Base-by-base conservation (phyloP, 352 stramenopile genomes). In the Phytopythium montanum region DNA sequence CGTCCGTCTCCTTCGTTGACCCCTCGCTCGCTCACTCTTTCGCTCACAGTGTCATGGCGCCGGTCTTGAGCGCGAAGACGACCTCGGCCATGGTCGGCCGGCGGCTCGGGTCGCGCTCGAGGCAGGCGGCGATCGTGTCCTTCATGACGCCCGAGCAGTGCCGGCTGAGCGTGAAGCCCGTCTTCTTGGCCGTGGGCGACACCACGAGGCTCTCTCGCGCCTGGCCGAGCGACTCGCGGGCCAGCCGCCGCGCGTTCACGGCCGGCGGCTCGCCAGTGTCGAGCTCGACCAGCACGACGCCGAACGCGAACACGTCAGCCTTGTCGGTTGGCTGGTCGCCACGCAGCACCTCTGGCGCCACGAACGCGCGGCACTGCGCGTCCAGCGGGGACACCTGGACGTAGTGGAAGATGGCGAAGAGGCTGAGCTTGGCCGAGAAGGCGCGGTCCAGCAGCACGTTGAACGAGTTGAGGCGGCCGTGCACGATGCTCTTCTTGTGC, bases 361-460 rank as follows among this genome's bases (percentile, higher is more conserved):
- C 82, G 23, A 94, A 89, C 33, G 88, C 65, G 36, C 72, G 71
- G 53, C 76, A 85, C 60, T 91, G 76, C 31, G 71, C 77, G 61
- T 90, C 82, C 46, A 90, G 61, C 29, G 80, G 82, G 25, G 76
- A 89, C 12, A 85, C 67, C 44, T 89, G 84, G 14, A 89, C 78
- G 60, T 90, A 89, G 60, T 93, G 80, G 69, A 88, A 89, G 55
- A 90, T 77, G 19, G 80, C 76, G 53, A 94, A 92, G 10, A 90
- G 61, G 56, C 79, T 92, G 34, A 92, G 57, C 62, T 94, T 92
- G 50, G 77, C 85, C 28, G 73, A 77, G 55, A 68, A 86, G 28
- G 79, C 66, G 31, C 72, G 73, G 59, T 88, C 81, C n/a, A 94
- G 56, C 25, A 94, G 62, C 33, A 94, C 75, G 56, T 91, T 90